Conservation (phyloP, 2,329 filamentous ascomycete genomes). For the Cladophialophora exuberans region DNA sequence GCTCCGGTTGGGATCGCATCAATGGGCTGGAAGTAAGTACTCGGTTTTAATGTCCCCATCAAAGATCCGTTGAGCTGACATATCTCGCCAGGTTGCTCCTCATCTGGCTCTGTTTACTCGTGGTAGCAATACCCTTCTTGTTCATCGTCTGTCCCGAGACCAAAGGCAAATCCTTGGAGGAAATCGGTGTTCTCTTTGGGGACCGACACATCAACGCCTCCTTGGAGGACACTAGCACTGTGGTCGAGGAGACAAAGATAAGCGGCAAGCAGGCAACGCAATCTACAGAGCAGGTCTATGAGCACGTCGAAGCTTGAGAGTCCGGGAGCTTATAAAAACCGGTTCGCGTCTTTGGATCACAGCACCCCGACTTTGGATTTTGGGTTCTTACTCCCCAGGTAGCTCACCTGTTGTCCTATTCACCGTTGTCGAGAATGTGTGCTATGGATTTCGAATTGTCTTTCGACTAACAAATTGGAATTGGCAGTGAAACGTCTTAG, state of each 20-base stretch:
- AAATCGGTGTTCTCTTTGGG: slow-evolving; percentile 51
- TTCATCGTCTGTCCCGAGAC: slow-evolving; percentile 64
- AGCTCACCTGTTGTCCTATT: no score
- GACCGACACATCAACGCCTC: slow-evolving; percentile 14
- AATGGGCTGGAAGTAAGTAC: slow-evolving; percentile 43
- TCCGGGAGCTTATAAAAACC: no score
- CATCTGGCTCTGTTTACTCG: slow-evolving; percentile 69
- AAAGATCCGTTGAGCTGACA: slow-evolving; percentile 43
- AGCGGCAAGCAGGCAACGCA: slow-evolving; percentile 1
- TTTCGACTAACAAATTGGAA: no score
- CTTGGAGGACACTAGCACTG: not conserved
- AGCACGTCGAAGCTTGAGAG: slow-evolving; percentile 7
- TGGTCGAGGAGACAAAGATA: not conserved
- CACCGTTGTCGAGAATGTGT: no score
- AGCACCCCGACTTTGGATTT: no score
- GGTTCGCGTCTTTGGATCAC: no score
- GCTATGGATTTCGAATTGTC: no score
- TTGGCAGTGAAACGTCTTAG: no score
- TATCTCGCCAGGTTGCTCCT: slow-evolving; percentile 77
- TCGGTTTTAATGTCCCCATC: no score
- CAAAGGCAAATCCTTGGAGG: slow-evolving; percentile 73
- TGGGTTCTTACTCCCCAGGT: no score
- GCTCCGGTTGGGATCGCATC: slow-evolving; percentile 59
- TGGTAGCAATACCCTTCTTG: slow-evolving; percentile 68
- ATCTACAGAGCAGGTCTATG: not conserved